Conservation (phyloP, 352 stramenopile species). For the Pythium brachiatum region DNA sequence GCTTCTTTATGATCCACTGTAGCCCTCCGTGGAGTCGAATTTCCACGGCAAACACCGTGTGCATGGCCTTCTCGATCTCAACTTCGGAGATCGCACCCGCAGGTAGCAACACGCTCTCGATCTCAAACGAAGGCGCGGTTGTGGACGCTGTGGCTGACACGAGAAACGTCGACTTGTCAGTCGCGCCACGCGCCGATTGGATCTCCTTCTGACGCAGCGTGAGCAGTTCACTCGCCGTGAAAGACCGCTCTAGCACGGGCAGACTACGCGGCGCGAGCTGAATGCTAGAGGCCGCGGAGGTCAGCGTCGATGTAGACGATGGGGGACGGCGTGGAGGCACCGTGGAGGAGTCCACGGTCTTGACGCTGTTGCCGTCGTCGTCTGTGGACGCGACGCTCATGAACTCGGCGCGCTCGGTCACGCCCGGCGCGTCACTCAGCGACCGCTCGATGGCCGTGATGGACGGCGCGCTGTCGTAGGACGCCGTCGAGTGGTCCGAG, state of each 20-base stretch:
- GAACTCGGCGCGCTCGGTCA: conserved; percentile 34
- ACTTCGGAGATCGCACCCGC: conserved; percentile 64
- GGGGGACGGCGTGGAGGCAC: background rate
- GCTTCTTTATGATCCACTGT: conserved; percentile 89
- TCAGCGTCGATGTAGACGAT: background rate
- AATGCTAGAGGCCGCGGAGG: background rate
- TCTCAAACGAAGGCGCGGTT: conserved; percentile 68
- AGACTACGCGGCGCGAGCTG: conserved; percentile 25
- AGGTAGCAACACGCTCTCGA: conserved; percentile 76
- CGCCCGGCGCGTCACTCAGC: conserved; percentile 28
- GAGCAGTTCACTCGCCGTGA: conserved; percentile 72
- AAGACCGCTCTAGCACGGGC: conserved; percentile 61
- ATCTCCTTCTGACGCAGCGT: conserved; percentile 49
- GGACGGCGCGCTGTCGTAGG: conserved; percentile 41
- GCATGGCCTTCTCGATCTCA: conserved; percentile 79
- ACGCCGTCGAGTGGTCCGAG: conserved; percentile 38
- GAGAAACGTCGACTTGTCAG: conserved; percentile 39
- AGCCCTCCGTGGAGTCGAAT: conserved; percentile 73
- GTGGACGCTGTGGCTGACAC: conserved; percentile 31
- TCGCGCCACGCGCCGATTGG: conserved; percentile 36
- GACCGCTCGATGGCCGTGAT: conserved; percentile 41
- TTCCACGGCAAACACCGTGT: conserved; percentile 82
- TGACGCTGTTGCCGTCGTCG: conserved; percentile 15
- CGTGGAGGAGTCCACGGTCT: background rate
- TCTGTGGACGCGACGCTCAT: conserved; percentile 20